These are phyloP conservation scores for Protomyces inouyei DNA, from an alignment of 1,139 yeast genomes.

Conservation along the genomic window DNA sequence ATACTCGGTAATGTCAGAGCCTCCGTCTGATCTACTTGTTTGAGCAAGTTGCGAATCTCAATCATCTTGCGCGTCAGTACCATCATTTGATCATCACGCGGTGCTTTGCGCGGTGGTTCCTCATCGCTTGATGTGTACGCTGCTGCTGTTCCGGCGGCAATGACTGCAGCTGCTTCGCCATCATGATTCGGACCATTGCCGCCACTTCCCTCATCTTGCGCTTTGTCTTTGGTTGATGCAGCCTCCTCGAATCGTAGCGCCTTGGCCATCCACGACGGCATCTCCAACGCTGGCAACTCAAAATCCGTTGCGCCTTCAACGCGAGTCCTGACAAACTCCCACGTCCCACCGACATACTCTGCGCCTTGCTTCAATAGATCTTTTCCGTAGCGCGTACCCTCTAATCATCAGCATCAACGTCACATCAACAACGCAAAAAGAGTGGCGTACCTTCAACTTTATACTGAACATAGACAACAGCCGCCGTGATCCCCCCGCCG, in stretches of 20 bases:
- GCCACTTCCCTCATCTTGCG: neutral
- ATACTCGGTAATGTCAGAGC: conserved; percentile 71
- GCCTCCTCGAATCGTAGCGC: conserved; percentile 3
- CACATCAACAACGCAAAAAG: neutral
- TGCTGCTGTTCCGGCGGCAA: conserved; percentile 42
- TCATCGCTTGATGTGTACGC: conserved; percentile 37
- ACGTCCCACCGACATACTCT: conserved; percentile 42
- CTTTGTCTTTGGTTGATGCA: neutral
- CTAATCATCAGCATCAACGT: conserved; percentile 37
- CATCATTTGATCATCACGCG: conserved; percentile 39
- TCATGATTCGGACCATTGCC: conserved; percentile 26
- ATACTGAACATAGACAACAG: conserved; percentile 85
- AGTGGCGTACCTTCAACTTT: conserved; percentile 54
- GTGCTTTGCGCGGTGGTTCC: conserved; percentile 36
- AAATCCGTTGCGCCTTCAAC: conserved; percentile 41
- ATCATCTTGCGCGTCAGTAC: conserved; percentile 53
- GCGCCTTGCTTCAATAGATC: conserved; percentile 60
- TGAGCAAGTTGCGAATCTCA: conserved; percentile 76
- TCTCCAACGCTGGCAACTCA: conserved; percentile 3
- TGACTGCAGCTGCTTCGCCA: conserved; percentile 39
- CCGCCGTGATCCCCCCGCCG: conserved; percentile 91
- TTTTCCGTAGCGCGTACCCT: conserved; percentile 66
- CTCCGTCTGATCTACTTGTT: conserved; percentile 71
- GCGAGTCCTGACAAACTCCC: conserved; percentile 26
- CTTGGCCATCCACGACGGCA: conserved; percentile 20